Evolutionary conservation across 495 filamentous ascomycete genomes (phyloP).

Genomic region (Aspergillus hancockii): DNA sequence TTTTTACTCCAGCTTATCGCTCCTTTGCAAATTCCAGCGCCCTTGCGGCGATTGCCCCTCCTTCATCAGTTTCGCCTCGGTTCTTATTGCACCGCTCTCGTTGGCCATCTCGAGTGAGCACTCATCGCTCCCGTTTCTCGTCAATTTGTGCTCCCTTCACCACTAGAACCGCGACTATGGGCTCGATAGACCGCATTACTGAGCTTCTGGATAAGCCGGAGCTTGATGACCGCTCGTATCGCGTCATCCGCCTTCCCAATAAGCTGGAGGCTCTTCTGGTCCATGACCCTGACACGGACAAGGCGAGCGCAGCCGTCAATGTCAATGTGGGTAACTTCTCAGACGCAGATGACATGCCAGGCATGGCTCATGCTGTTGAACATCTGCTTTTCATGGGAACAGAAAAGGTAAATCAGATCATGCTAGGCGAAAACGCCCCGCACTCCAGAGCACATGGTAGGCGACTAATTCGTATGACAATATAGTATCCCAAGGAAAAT

Average conservation of each 20-base stretch:
- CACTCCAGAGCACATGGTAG: background rate
- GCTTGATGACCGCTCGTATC: conserved; percentile 84
- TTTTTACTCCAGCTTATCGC: conserved; percentile 25
- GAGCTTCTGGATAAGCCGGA: conserved; percentile 83
- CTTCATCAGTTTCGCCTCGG: conserved; percentile 22
- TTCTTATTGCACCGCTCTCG: conserved; percentile 13
- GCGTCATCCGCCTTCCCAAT: conserved; percentile 83
- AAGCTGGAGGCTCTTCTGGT: conserved; percentile 92
- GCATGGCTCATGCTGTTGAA: conserved; percentile 88
- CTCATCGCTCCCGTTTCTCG: conserved; percentile 23
- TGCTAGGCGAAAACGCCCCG: background rate
- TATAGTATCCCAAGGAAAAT: conserved; percentile 88
- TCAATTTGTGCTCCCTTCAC: conserved; percentile 24
- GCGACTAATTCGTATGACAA: background rate
- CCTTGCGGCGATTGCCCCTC: conserved; percentile 23
- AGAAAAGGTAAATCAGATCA: conserved; percentile 66
- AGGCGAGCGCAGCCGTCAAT: conserved; percentile 91
- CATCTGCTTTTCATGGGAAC: conserved; percentile 98
- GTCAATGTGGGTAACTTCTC: conserved; percentile 96
- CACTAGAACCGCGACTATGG: conserved; percentile 34
- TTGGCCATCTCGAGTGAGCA: conserved; percentile 5
- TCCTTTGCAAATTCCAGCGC: conserved; percentile 16
- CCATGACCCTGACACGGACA: conserved; percentile 94
- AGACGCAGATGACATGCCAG: conserved; percentile 88
- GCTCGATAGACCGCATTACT: conserved; percentile 67